Base-by-base conservation (phyloP, 495 filamentous ascomycete genomes). In the Penicillium coprophilum region DNA sequence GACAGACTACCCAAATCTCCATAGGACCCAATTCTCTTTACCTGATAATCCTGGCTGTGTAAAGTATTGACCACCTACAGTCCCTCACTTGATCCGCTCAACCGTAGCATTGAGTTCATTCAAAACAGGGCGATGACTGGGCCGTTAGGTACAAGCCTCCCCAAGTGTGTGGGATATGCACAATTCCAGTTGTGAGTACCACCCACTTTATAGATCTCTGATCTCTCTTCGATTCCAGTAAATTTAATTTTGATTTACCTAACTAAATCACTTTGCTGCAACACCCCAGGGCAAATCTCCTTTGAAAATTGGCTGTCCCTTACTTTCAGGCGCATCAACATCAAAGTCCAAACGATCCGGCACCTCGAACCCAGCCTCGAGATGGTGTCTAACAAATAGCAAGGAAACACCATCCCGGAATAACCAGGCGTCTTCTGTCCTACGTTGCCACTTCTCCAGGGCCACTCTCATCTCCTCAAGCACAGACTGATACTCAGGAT, bases 331-430 rank as follows among this genome's bases (percentile, higher is more conserved):
- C 47, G 32, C 32, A 12, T 65, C 55, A 24, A 63, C 49, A 55
- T 76, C 72, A 53, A 78, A 69, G 48, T 79, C 74, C 46, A 68
- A 69, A 10, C 71, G 64, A 61, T 79, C 72, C 1, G 73, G 74
- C 2, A 79, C 57, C 52, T 64, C 50, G 43, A 78, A 50, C 3
- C 76, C 76, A n/a, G 59, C 62, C 28, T 72, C 60, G 27, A 68
- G 41, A 66, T 77, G 69, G 55, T 61, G 55, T 19, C 53, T 53
- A 41, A 72, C 60, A 31, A 67, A 55, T 15, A 62, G 63, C 49
- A 71, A 54, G 6, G 60, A 65, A 36, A 73, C 66, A 10, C 76
- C 76, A 70, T 79, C 76, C 30, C 71, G 58, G 52, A 64, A 71
- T 38, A 75, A 59, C 75, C 74, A 79, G 12, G 62, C 64, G 61